Evolutionary conservation across 208 protist genomes (phyloP), one percentile per base, ranked within the genome.

Genomic region (Leishmania guyanensis): DNA sequence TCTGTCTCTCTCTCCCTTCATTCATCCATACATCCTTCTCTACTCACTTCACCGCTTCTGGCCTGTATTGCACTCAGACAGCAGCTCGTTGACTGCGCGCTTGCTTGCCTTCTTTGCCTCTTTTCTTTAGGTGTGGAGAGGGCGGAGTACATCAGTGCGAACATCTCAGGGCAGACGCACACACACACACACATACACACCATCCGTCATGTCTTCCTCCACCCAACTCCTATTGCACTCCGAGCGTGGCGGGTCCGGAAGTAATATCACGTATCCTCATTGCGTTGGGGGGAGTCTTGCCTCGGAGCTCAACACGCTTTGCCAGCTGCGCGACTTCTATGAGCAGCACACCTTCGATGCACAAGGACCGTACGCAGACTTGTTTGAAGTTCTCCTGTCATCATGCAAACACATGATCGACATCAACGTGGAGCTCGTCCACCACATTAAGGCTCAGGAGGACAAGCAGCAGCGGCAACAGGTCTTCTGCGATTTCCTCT

Each of bases 261-360:
- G 29, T n/a, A n/a, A 9, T 71, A 10, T 48, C 39, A 14, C 46
- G 26, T 68, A 78, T 65, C 80, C 72, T 65, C 80, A 66, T 75
- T 64, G 33, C 74, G 62, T 56, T 48, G 80, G 65, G 36, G 54
- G 39, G 29, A 53, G 54, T 17, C 77, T 83, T 36, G 62, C 71
- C 14, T 62, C 78, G 22, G 78, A 89, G 58, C 69, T 77, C 5
- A 29, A 79, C 74, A 93, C 85, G 2, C 83, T 95, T 2, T 68
- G 60, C 9, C 87, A 84, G 3, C 80, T 95, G 39, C 88, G 90
- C 20, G 46, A 62, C 46, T 95, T 88, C 60, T 90, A 84, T 60
- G 84, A 91, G 60, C 77, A 85, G 5, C 89, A 94, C 81, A 86
- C 75, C 58, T 96, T 96, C 88, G 92, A 96, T 79, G 93, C 91